Evolutionary conservation across 805 yeast species (phyloP), one percentile per base, ranked within the genome.

Genomic region (Tetrapisispora arboricola): DNA sequence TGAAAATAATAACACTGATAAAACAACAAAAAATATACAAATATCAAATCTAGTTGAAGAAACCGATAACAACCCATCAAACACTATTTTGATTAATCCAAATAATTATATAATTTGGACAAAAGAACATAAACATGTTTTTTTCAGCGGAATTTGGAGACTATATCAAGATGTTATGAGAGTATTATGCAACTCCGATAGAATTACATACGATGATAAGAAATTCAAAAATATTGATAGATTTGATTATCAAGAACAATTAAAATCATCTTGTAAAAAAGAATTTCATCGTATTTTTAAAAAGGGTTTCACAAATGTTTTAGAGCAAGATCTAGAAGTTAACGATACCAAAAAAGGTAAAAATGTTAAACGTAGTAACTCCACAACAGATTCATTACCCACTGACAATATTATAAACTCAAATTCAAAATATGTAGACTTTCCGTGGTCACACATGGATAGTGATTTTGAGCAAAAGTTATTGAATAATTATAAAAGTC

Each of bases 71-170:
- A 11, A 19, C 6, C 13, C 11, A 35, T 4, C 26, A 13, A 32
- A 36, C 5, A 28, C 10, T 15, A 28, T 20, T 20, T 20, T 57
- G 22, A 50, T 60, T 38, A 58, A 57, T 36, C 54, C 54, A 49
- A 75, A 71, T 44, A 81, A 83, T 50, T 75, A 86, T 75, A 74
- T 86, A 41, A 78, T 85, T 47, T 86, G 95, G 95, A 92, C 83
- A 58, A 78, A 80, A 55, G 73, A 72, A 48, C 78, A 92, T 2
- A 95, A 95, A 0, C 80, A 78, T 56, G 95, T 86, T 10, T 94
- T 84, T 52, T 69, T 86, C 38, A 86, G 95, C 0, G 94, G 94
- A 0, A 71, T 86, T 38, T 86, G 95, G 95, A 84, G 87, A 58
- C 46, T 60, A 25, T 60, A 55, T 47, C 65, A 60, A 47, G 64